Percentiles rank a stretch among this genome's conserved stretches.
phyloP scores from a whole-genome alignment of 2,329 filamentous ascomycete genomes.

The Trichoderma harzianum region DNA sequence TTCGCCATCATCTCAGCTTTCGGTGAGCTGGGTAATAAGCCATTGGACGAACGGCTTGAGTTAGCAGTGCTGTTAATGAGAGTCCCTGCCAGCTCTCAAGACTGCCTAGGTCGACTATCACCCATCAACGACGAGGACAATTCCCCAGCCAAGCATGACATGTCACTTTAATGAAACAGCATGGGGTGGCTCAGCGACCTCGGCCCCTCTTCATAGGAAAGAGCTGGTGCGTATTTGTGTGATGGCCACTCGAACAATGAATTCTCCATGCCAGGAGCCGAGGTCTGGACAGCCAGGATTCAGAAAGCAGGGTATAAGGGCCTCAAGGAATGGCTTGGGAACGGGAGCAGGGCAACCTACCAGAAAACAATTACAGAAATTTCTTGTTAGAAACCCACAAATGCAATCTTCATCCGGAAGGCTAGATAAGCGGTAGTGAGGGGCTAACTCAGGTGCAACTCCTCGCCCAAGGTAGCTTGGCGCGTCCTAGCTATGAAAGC shows the following conservation, averaged over 20 bases:
- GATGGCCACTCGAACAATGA: neutral
- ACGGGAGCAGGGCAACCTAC: neutral
- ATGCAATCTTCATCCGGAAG: too few relatives aligned
- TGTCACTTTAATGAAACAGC: conserved; percentile 11
- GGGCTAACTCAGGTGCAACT: neutral
- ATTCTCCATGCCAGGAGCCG: neutral
- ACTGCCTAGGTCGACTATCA: neutral
- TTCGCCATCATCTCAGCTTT: neutral
- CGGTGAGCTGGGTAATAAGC: neutral
- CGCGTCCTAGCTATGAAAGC: neutral
- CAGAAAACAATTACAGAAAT: neutral
- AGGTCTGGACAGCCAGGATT: neutral
- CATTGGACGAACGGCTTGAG: neutral
- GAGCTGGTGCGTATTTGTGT: neutral
- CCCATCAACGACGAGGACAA: neutral
- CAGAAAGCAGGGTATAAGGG: neutral
- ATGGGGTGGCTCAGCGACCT: neutral
- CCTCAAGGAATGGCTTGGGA: neutral
- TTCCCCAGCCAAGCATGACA: conserved; percentile 11
- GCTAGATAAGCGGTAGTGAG: neutral
- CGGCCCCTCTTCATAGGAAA: neutral
- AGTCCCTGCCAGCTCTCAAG: neutral
- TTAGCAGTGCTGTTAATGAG: neutral
- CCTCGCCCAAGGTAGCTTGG: neutral
- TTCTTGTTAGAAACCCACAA: neutral